These are phyloP conservation scores for Phytophthora sansomeana DNA, from an alignment of 352 stramenopile species.

Conservation along the genomic window DNA sequence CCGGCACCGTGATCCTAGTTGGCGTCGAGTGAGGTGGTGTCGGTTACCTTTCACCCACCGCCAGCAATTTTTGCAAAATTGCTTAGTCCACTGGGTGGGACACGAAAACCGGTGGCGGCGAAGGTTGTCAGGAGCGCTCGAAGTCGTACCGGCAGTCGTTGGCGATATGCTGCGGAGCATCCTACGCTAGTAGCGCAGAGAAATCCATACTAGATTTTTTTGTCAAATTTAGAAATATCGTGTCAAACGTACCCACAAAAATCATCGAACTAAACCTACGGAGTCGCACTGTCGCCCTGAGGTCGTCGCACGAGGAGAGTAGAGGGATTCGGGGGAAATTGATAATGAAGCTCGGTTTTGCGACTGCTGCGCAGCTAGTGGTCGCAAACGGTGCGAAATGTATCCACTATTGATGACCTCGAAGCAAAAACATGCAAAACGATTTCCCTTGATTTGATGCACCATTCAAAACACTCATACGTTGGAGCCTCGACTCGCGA, in stretches of 20 bases:
- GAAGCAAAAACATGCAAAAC: too few relatives aligned
- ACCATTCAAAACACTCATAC: too few relatives aligned
- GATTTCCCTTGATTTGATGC: too few relatives aligned
- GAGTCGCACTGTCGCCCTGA: conserved; percentile 2
- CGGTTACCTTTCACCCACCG: conserved; percentile 2
- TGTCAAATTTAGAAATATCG: conserved; percentile 4
- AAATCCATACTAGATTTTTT: conserved; percentile 1
- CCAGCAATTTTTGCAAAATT: not conserved
- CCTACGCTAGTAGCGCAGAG: not conserved
- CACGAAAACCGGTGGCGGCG: not conserved
- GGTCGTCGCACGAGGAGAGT: conserved; percentile 1
- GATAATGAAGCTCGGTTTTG: conserved; percentile 9
- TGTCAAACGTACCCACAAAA: conserved; percentile 8
- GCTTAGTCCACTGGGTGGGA: too few relatives aligned
- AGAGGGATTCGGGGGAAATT: conserved; percentile 9
- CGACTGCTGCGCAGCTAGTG: too few relatives aligned
- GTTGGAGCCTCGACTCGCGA: too few relatives aligned
- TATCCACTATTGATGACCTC: too few relatives aligned
- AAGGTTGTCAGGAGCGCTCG: not conserved
- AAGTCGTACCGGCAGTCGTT: conserved; percentile 5
- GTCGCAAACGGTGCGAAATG: too few relatives aligned
- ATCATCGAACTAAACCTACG: not conserved
- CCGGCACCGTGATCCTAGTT: not conserved
- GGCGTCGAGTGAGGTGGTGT: not conserved
- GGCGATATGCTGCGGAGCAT: too few relatives aligned